Percentiles rank a stretch among this genome's conserved stretches.
Evolutionary conservation across 768 basidiomycete species (phyloP).

Genomic region (Boletellus ananas): DNA sequence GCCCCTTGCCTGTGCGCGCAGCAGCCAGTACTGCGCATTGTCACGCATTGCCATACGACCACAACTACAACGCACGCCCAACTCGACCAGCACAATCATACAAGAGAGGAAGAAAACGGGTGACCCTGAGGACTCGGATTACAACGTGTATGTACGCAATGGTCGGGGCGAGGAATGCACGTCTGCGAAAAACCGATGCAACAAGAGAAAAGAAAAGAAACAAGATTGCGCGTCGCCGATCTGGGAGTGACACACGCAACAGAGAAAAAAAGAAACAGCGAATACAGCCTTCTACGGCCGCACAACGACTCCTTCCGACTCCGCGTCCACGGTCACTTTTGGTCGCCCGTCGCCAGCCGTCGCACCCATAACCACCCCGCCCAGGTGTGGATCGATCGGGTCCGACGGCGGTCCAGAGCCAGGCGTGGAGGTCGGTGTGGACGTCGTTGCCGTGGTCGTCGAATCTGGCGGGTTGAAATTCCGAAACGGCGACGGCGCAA

Average conservation of each 20-base stretch:
- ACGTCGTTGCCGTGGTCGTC: conserved; percentile 27
- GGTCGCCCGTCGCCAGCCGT: conserved; percentile 22
- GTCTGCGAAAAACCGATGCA: not conserved
- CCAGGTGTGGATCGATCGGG: conserved; percentile 32
- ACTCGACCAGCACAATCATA: too few species aligned
- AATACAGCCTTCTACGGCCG: conserved; percentile 6
- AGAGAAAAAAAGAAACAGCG: too few species aligned
- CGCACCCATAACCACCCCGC: conserved; percentile 17
- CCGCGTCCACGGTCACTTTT: conserved; percentile 25
- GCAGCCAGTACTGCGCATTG: too few species aligned
- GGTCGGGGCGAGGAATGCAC: too few species aligned
- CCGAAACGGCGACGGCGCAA: conserved; percentile 59
- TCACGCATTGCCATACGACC: not conserved
- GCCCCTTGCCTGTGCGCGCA: too few species aligned
- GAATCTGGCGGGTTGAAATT: conserved; percentile 28
- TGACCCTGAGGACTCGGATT: conserved; percentile 6
- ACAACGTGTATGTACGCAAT: conserved; percentile 16
- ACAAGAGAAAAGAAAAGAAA: not conserved
- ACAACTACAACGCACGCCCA: conserved; percentile 10
- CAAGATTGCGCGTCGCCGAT: too few species aligned
- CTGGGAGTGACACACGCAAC: too few species aligned
- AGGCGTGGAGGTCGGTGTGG: conserved; percentile 34
- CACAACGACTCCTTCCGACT: conserved; percentile 23
- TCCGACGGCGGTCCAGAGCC: conserved; percentile 33
- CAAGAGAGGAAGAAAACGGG: not conserved